Base-by-base conservation (phyloP, 1,139 yeast species). In the Saccharomyces hybrid region DNA sequence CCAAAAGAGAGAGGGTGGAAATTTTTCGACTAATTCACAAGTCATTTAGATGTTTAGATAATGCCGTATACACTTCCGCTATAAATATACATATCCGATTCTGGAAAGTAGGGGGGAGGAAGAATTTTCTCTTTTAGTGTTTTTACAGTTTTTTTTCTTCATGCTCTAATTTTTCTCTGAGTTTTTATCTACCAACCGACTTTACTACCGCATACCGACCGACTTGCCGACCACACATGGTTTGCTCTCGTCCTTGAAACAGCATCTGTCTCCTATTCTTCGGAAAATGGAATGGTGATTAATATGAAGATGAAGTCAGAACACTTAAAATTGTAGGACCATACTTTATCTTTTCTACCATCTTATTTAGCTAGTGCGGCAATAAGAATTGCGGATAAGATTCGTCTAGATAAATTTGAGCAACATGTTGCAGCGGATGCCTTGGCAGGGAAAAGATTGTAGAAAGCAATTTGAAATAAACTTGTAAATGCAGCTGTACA, bases 291-390 rank as follows among this genome's bases (percentile, higher is more conserved):
- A 60, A 52, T 23, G 69, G 52, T 23, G 62, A 38, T 0, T 50
- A 27, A 1, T 69, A 58, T 1, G 67, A 62, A 1, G 55, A 2
- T 3, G 57, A 44, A 2, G 68, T 64, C 0, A 81, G 51, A 0
- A 75, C 81, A 4, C 78, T 76, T 75, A 83, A 70, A 20, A 84
- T 70, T 0, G 86, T 79, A 61, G 81, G 82, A 0, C 90, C 91
- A 8, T 79, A 64, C 0, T 77, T 76, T 76, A 85, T 71, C 0
- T 69, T 51, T 0, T 54, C 56, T 84, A 74, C 30, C 30, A 28
- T 28, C 30, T 28, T 20, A 20, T 20, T 20, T 28, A 28, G 30
- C 30, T 27, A 27, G 30, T n/a, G 78, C 81, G 0, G 86, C 88
- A 32, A 84, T 74, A 46, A 83, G 81, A 0, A 78, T 74, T 0